phyloP scores from a whole-genome alignment of 108 stramenopile species.

The Mediolabrus comicus region DNA sequence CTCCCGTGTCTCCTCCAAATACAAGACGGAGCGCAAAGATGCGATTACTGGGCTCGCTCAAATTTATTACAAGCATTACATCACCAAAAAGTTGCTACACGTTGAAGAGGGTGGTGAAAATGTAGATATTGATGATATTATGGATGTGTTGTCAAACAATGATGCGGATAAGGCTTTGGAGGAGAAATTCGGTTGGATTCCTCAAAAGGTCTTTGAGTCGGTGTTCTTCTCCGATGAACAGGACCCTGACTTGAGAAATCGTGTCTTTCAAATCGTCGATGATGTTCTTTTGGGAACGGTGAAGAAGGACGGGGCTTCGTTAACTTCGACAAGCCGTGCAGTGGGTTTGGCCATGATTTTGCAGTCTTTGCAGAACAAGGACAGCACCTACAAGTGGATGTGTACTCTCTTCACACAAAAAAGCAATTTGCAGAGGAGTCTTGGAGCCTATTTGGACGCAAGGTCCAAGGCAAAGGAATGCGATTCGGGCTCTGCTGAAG shows the following conservation, averaged over 20 bases:
- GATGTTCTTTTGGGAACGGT: slow-evolving; percentile 52
- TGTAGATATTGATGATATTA: slow-evolving; percentile 58
- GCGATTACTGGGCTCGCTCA: slow-evolving; percentile 77
- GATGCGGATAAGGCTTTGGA: slow-evolving; percentile 16
- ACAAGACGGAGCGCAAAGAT: slow-evolving; percentile 70
- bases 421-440: slow-evolving; percentile 55
- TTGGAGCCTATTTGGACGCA: slow-evolving; percentile 66
- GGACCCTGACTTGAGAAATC: slow-evolving; percentile 71
- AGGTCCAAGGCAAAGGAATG: slow-evolving; percentile 43
- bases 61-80: slow-evolving; percentile 68
- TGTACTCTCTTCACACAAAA: slow-evolving; percentile 47
- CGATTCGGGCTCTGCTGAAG: slow-evolving; percentile 58
- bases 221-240: slow-evolving; percentile 51
- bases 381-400: slow-evolving; percentile 60
- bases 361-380: slow-evolving; percentile 46
- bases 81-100: slow-evolving; percentile 43
- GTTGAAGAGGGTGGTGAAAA: slow-evolving; percentile 72
- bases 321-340: slow-evolving; percentile 69
- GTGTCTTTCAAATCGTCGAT: slow-evolving; percentile 67
- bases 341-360: slow-evolving; percentile 79
- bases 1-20: slow-evolving; percentile 61
- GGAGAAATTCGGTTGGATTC: slow-evolving; percentile 73
- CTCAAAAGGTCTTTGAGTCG: slow-evolving; percentile 65
- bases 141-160: slow-evolving; percentile 34
- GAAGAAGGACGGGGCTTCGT: slow-evolving; percentile 8